phyloP scores from a whole-genome alignment of 2,329 filamentous ascomycete genomes.

The Talaromyces sp. region DNA sequence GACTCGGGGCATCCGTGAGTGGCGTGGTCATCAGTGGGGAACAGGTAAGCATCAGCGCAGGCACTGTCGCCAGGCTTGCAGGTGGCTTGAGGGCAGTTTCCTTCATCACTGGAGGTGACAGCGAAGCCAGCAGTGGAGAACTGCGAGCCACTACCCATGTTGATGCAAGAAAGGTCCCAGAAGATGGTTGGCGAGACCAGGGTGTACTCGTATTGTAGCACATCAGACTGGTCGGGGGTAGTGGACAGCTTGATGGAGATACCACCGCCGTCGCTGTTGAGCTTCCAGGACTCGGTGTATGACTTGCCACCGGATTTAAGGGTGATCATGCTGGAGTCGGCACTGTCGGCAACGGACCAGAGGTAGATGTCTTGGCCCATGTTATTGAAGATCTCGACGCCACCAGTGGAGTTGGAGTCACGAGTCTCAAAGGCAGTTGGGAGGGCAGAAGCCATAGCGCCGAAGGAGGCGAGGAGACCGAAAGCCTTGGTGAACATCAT shows the following conservation, averaged over 20 bases:
- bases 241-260: slow-evolving; percentile 40
- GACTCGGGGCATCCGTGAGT: slow-evolving; percentile 38
- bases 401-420: slow-evolving; percentile 17
- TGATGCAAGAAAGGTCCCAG: slow-evolving; percentile 38
- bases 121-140: slow-evolving; percentile 33
- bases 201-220: slow-evolving; percentile 42
- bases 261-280: slow-evolving; percentile 36
- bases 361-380: slow-evolving; percentile 33
- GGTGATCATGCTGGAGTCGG: slow-evolving; percentile 29
- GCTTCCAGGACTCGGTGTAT: slow-evolving; percentile 30
- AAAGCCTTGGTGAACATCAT: slow-evolving; percentile 36
- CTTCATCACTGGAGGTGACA: slow-evolving; percentile 24
- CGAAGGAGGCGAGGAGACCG: slow-evolving; percentile 18
- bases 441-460: slow-evolving; percentile 28
- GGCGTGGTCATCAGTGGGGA: slow-evolving; percentile 37
- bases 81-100: slow-evolving; percentile 30
- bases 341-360: slow-evolving; percentile 35
- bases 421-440: slow-evolving; percentile 15
- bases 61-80: slow-evolving; percentile 32
- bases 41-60: slow-evolving; percentile 37
- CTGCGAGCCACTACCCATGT: slow-evolving; percentile 26
- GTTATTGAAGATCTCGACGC: slow-evolving; percentile 37
- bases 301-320: slow-evolving; percentile 28
- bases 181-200: slow-evolving; percentile 26
- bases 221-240: slow-evolving; percentile 25